Percentiles rank a stretch among this genome's conserved stretches.
These are phyloP conservation scores for Termitomyces sp. DNA, from an alignment of 768 basidiomycete genomes.

Conservation along the genomic window DNA sequence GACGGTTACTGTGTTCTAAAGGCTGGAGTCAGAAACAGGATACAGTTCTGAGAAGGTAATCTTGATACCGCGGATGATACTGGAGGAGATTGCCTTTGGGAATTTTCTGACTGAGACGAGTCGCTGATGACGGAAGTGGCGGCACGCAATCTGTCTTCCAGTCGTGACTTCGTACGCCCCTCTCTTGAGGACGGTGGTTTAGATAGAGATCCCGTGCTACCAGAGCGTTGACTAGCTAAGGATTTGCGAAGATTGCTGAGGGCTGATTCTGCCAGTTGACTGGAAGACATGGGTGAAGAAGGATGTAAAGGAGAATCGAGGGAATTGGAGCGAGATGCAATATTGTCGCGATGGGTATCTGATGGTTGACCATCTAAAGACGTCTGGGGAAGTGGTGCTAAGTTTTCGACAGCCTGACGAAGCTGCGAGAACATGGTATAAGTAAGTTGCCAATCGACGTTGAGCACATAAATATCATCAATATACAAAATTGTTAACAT, in stretches of 20 bases:
- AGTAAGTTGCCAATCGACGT: background rate
- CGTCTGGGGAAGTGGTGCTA: constrained; percentile 49
- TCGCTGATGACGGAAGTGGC: constrained; percentile 57
- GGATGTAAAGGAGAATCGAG: constrained; percentile 19
- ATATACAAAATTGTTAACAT: constrained; percentile 6
- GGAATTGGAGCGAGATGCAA: constrained; percentile 32
- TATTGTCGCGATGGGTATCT: constrained; percentile 18
- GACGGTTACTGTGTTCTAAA: constrained; percentile 13
- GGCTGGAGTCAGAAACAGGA: constrained; percentile 40
- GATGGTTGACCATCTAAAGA: constrained; percentile 24
- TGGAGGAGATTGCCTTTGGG: constrained; percentile 40
- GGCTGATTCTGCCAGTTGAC: constrained; percentile 59
- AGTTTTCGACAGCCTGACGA: constrained; percentile 67
- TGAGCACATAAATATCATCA: background rate
- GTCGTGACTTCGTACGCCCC: constrained; percentile 44
- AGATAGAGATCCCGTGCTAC: constrained; percentile 29
- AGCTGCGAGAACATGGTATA: constrained; percentile 69
- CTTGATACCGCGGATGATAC: constrained; percentile 17
- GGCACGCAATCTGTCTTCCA: constrained; percentile 78
- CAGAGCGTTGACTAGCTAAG: constrained; percentile 47
- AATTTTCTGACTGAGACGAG: constrained; percentile 37
- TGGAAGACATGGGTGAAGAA: constrained; percentile 38
- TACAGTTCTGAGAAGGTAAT: constrained; percentile 35
- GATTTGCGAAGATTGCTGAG: constrained; percentile 63
- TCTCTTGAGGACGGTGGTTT: constrained; percentile 17